These are phyloP conservation scores for Acacia pycnantha DNA, from an alignment of 331 rosid genomes.

Conservation along the genomic window DNA sequence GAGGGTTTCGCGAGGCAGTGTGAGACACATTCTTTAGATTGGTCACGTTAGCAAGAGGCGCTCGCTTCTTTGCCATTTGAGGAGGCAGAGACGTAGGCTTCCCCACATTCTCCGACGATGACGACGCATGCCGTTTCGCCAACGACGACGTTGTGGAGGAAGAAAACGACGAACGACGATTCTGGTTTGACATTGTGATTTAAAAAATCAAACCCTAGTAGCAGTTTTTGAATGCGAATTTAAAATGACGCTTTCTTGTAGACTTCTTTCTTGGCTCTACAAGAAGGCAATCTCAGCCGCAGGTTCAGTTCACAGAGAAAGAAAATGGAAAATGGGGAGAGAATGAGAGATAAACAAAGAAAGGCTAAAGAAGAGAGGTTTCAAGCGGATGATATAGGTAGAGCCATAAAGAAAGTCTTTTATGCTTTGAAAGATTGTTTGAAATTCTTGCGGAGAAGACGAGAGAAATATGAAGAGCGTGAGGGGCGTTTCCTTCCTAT, in stretches of 20 bases:
- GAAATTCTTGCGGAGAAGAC: conserved; percentile 7
- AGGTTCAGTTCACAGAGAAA: neutral
- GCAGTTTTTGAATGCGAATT: neutral
- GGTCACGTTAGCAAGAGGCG: conserved; percentile 84
- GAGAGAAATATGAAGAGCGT: neutral
- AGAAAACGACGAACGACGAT: conserved; percentile 75
- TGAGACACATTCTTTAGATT: conserved; percentile 49
- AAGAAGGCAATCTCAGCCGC: conserved; percentile 6
- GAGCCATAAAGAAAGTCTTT: conserved; percentile 4
- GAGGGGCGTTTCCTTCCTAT: neutral
- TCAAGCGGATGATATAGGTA: neutral
- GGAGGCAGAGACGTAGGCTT: conserved; percentile 42
- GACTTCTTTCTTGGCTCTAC: neutral
- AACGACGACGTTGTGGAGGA: conserved; percentile 73
- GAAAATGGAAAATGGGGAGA: neutral
- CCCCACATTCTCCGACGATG: conserved; percentile 36
- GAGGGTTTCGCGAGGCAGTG: conserved; percentile 36
- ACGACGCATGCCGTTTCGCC: conserved; percentile 72
- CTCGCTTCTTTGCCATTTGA: conserved; percentile 70
- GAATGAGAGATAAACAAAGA: neutral
- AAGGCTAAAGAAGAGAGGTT: neutral
- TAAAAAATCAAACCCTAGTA: conserved; percentile 31
- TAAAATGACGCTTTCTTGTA: neutral
- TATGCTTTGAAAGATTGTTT: neutral
- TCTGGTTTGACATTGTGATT: conserved; percentile 55